phyloP scores from a whole-genome alignment of 768 basidiomycete genomes.

The Podaxis rugospora region DNA sequence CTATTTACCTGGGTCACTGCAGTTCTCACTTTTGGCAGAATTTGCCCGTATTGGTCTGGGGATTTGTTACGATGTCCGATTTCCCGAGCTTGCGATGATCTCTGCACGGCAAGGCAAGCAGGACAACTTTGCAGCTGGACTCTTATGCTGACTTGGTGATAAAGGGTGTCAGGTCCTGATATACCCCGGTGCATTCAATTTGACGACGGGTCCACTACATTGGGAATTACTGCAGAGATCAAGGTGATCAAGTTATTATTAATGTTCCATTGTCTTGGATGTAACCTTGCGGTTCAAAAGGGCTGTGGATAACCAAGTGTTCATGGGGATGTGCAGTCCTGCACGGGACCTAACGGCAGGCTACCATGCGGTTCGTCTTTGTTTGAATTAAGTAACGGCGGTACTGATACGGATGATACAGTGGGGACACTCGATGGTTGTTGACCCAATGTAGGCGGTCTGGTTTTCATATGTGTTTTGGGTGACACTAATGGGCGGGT shows the following conservation, averaged over 20 bases:
- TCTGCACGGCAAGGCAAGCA: conserved; percentile 75
- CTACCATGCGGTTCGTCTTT: conserved; percentile 77
- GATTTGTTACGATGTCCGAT: conserved; percentile 94
- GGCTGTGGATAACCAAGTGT: conserved; percentile 97
- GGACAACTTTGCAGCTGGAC: background rate
- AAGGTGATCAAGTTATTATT: conserved; percentile 44
- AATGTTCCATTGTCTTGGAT: background rate
- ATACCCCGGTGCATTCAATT: conserved; percentile 94
- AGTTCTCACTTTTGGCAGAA: conserved; percentile 37
- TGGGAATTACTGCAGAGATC: conserved; percentile 91
- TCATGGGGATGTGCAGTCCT: conserved; percentile 92
- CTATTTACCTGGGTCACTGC: background rate
- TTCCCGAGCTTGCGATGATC: conserved; percentile 91
- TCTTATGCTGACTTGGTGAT: background rate
- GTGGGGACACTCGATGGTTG: conserved; percentile 90
- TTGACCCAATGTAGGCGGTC: conserved; percentile 76
- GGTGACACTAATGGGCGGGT: conserved; percentile 9
- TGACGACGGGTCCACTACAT: conserved; percentile 92
- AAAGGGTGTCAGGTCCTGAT: conserved; percentile 83
- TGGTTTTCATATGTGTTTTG: background rate
- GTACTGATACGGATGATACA: conserved; percentile 21
- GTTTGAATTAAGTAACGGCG: background rate
- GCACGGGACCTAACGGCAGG: conserved; percentile 77
- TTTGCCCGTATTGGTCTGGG: conserved; percentile 97
- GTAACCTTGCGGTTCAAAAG: background rate